Evolutionary conservation across 2,329 filamentous ascomycete species (phyloP).

Genomic region (Pseudogymnoascus sp.): DNA sequence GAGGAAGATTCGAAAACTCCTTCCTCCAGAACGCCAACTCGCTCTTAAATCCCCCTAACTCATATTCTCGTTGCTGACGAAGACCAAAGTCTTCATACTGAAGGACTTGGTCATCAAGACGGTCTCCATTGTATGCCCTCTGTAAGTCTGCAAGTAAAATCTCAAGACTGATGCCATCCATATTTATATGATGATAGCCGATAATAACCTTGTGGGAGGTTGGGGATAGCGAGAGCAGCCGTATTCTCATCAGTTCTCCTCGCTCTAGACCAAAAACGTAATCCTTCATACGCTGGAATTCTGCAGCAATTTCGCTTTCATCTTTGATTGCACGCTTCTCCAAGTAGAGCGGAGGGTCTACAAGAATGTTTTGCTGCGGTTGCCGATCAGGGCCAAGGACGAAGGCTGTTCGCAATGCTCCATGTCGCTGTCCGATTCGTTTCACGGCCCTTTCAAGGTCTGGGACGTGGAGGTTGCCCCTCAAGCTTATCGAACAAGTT

Average conservation of each 20-base stretch:
- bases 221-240: background rate
- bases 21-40: background rate
- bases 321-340: conserved; percentile 11
- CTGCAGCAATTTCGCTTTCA: conserved; percentile 9
- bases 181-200: conserved; percentile 22
- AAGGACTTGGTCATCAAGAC: background rate
- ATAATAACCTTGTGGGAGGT: conserved; percentile 17
- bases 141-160: conserved; percentile 21
- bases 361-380: background rate
- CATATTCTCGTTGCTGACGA: background rate
- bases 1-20: background rate
- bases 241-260: conserved; percentile 12
- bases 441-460: conserved; percentile 19
- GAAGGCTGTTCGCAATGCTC: conserved; percentile 24
- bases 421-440: conserved; percentile 20
- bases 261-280: conserved; percentile 17
- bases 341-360: background rate
- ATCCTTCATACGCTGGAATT: conserved; percentile 15
- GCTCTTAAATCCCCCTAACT: background rate
- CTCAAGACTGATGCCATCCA: conserved; percentile 22
- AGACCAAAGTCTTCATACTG: background rate
- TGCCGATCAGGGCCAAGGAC: conserved; percentile 1
- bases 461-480: conserved; percentile 18
- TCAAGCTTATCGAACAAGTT: conserved; percentile 15
- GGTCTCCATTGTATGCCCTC: conserved; percentile 16